Conservation (phyloP, 352 stramenopile genomes). For the Pythium sp. region DNA sequence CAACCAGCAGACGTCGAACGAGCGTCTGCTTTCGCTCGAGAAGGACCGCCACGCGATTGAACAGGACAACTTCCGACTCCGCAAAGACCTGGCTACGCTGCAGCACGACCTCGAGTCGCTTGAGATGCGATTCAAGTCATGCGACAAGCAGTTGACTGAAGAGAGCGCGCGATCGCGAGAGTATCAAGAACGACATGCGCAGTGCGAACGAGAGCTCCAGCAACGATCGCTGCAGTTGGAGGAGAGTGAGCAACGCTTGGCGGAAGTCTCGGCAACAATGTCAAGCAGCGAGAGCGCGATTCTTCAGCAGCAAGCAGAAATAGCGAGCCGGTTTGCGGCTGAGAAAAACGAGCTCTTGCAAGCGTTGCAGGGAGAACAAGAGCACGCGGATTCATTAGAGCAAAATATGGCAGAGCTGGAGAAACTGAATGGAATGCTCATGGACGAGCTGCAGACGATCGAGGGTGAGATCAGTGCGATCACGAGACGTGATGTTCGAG, state of each 20-base stretch:
- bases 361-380: conserved; percentile 41
- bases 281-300: conserved; percentile 34
- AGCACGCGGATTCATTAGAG: conserved; percentile 31
- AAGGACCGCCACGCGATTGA: conserved; percentile 53
- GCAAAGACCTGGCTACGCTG: conserved; percentile 36
- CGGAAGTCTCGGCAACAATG: conserved; percentile 25
- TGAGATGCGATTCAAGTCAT: conserved; percentile 42
- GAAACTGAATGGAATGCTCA: conserved; percentile 25
- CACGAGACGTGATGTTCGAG: conserved; percentile 15
- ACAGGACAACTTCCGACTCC: conserved; percentile 51
- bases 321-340: conserved; percentile 32
- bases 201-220: conserved; percentile 25
- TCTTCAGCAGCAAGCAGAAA: conserved; percentile 38
- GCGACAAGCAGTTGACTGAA: conserved; percentile 32
- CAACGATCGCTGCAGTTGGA: conserved; percentile 29
- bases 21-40: conserved; percentile 51
- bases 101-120: conserved; percentile 49
- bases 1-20: conserved; percentile 50
- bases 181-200: conserved; percentile 27
- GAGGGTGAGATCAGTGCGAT: conserved; percentile 38
- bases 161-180: conserved; percentile 37
- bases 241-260: conserved; percentile 46
- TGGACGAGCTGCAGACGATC: conserved; percentile 39
- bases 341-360: conserved; percentile 49
- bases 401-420: conserved; percentile 27